Evolutionary conservation across 164 flowering plant genomes (phyloP).

Genomic region (Aristolochia contorta): DNA sequence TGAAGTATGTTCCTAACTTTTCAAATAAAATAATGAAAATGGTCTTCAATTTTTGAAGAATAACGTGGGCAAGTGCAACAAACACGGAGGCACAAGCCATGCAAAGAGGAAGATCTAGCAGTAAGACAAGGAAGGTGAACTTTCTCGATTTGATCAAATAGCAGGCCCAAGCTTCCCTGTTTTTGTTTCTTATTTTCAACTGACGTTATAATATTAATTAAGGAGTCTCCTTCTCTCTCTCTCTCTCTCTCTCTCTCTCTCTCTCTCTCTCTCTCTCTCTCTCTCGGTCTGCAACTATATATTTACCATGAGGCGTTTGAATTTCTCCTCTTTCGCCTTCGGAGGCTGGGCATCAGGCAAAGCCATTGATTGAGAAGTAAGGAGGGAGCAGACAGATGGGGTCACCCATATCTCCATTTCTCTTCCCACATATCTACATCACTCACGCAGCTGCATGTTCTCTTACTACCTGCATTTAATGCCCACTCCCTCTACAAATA

Average conservation of each 20-base stretch:
- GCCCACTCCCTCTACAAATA: conserved; percentile 32
- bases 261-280: neutral
- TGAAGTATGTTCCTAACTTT: neutral
- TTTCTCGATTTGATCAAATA: conserved; percentile 16
- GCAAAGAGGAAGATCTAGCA: conserved; percentile 6
- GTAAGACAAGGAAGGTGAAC: conserved; percentile 6
- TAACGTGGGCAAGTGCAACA: conserved; percentile 16
- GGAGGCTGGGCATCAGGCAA: neutral
- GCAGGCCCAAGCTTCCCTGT: conserved; percentile 14
- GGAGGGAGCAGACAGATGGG: neutral
- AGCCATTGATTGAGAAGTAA: neutral
- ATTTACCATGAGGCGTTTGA: neutral
- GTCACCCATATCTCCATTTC: conserved; percentile 14
- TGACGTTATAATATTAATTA: neutral
- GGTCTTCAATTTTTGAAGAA: conserved; percentile 1
- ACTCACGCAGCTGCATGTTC: conserved; percentile 52
- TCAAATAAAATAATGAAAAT: neutral
- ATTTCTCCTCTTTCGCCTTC: neutral
- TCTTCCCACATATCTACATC: conserved; percentile 20
- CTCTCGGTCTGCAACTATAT: neutral
- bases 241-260: neutral
- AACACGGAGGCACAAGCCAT: conserved; percentile 23
- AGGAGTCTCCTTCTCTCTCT: neutral
- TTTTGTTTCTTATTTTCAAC: conserved; percentile 6
- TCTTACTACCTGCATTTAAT: conserved; percentile 45